These are phyloP conservation scores for Colletotrichum truncatum DNA, from an alignment of 2,329 filamentous ascomycete genomes.

Conservation along the genomic window DNA sequence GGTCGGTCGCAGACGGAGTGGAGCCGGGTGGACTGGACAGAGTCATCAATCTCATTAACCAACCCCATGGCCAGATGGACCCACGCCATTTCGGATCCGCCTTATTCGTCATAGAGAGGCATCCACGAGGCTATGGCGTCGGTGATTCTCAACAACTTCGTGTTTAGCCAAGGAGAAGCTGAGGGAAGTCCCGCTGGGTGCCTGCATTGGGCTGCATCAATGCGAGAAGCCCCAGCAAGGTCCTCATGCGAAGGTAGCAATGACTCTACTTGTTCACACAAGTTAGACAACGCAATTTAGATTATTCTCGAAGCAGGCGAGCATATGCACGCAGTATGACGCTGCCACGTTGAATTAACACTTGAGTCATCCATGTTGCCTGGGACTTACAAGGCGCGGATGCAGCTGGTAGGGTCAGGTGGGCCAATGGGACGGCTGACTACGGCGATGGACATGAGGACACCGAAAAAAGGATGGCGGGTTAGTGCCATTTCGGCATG, in stretches of 20 bases:
- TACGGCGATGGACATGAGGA: slow-evolving; percentile 10
- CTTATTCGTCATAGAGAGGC: not conserved
- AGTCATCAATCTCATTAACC: not conserved
- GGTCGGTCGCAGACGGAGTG: slow-evolving; percentile 1
- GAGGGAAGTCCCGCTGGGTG: not conserved
- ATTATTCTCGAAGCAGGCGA: not conserved
- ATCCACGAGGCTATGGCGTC: not conserved
- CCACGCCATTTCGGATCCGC: slow-evolving; percentile 6
- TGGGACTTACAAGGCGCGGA: slow-evolving; percentile 5
- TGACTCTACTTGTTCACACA: not conserved
- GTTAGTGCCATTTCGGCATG: not conserved
- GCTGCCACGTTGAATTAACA: slow-evolving; percentile 2
- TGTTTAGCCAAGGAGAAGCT: not conserved
- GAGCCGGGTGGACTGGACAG: not conserved
- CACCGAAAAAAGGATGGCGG: not conserved
- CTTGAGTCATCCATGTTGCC: slow-evolving; percentile 20
- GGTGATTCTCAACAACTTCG: not conserved
- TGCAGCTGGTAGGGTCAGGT: not conserved
- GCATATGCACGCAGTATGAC: not conserved
- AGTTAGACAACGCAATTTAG: not conserved
- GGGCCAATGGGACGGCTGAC: slow-evolving; percentile 16
- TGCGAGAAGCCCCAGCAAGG: not conserved
- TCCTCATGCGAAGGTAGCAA: not conserved
- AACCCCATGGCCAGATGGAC: not conserved
- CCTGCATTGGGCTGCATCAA: not conserved